These are phyloP conservation scores for Excoecaria cochinchinensis DNA, from an alignment of 345 rosid genomes.

Conservation along the genomic window DNA sequence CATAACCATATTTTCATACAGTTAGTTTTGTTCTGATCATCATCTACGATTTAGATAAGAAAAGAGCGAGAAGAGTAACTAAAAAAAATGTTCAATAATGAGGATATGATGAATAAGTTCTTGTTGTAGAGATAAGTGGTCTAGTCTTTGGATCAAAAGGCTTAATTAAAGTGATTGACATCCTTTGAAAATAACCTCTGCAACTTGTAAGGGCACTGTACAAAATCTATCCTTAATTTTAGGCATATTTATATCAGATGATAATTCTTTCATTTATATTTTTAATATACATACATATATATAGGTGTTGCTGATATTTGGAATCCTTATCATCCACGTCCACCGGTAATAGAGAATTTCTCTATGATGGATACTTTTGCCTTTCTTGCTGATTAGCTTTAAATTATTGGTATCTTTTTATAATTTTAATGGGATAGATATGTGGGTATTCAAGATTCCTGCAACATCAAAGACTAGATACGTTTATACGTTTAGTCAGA, in stretches of 20 bases:
- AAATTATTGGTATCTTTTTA: not conserved
- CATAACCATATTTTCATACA: no score
- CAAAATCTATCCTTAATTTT: not conserved
- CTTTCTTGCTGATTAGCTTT: constrained; percentile 30
- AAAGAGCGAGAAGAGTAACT: no score
- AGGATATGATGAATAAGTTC: no score
- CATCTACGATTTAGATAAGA: no score
- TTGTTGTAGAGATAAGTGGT: not conserved
- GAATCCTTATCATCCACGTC: constrained; percentile 52
- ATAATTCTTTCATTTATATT: not conserved
- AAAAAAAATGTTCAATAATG: no score
- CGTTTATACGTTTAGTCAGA: constrained; percentile 1
- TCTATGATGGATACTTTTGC: constrained; percentile 7
- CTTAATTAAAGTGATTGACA: not conserved
- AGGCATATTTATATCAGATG: not conserved
- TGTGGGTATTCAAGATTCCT: constrained; percentile 14
- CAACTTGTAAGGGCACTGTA: not conserved
- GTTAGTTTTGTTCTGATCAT: no score
- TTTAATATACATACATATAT: not conserved
- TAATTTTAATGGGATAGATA: not conserved
- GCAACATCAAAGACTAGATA: constrained; percentile 7
- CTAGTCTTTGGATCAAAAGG: not conserved
- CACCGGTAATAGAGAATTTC: constrained; percentile 16
- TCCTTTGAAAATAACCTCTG: not conserved
- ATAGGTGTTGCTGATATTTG: not conserved